These are phyloP conservation scores for Teratosphaeria zuluensis DNA, from an alignment of 2,329 filamentous ascomycete species.

Conservation along the genomic window DNA sequence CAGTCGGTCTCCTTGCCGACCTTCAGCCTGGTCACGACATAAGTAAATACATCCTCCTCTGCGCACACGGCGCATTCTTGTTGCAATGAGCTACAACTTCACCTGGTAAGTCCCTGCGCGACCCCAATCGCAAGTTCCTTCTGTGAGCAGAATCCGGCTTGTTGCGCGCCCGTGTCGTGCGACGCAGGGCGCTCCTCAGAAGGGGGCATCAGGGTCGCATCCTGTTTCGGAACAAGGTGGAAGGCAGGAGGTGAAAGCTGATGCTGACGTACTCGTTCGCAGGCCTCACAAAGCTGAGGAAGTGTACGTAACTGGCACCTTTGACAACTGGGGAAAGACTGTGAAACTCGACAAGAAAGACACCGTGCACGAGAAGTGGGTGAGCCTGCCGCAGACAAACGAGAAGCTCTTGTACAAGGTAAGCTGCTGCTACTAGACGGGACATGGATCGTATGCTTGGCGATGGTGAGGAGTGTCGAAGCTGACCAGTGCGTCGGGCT, in stretches of 20 bases:
- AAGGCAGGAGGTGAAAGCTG: neutral
- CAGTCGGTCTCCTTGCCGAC: neutral
- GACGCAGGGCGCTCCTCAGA: neutral
- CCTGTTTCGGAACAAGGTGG: neutral
- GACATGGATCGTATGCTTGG: neutral
- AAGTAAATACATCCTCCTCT: neutral
- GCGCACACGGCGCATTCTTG: neutral
- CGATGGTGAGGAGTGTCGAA: neutral
- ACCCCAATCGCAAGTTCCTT: neutral
- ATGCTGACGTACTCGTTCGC: neutral
- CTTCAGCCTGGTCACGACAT: neutral
- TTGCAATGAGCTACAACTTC: neutral
- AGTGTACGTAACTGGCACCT: slow-evolving; percentile 91
- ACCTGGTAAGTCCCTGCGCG: neutral
- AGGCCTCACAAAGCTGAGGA: slow-evolving; percentile 59
- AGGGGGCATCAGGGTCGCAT: neutral
- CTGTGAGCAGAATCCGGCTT: neutral
- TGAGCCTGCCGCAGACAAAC: slow-evolving; percentile 53
- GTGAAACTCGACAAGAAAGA: slow-evolving; percentile 71
- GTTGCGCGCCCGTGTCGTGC: neutral
- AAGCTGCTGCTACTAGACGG: slow-evolving; percentile 22
- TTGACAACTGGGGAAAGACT: slow-evolving; percentile 87
- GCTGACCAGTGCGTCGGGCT: slow-evolving; percentile 4
- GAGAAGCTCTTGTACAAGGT: slow-evolving; percentile 95
- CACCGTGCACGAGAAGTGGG: slow-evolving; percentile 67